Conservation (phyloP, 148 eudicot species). For the Polygonum aviculare region DNA sequence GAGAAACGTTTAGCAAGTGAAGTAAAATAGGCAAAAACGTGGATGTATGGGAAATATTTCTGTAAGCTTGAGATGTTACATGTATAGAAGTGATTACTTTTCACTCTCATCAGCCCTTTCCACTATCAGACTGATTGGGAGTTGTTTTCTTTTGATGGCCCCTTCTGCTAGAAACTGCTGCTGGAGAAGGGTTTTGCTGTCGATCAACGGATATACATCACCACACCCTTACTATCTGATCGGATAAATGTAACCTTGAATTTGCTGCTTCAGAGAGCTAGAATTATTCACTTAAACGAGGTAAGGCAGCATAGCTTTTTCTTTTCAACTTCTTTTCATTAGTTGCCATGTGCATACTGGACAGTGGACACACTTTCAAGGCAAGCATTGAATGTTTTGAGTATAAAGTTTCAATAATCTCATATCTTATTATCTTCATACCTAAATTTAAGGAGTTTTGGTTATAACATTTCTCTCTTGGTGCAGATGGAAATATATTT, state of each 20-base stretch:
- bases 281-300: conserved; percentile 61
- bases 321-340: background rate
- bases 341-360: background rate
- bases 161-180: conserved; percentile 37
- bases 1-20: background rate
- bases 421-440: background rate
- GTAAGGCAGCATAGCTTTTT: conserved; percentile 22
- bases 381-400: background rate
- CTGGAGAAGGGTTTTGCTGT: conserved; percentile 36
- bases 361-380: background rate
- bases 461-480: conserved; percentile 13
- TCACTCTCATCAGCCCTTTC: background rate
- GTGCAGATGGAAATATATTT: conserved; percentile 80
- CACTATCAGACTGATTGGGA: background rate
- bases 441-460: background rate
- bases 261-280: conserved; percentile 47
- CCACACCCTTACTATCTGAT: conserved; percentile 20
- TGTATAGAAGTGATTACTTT: background rate
- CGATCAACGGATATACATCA: conserved; percentile 24
- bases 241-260: conserved; percentile 30
- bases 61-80: background rate
- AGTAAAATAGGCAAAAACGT: background rate
- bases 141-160: background rate
- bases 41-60: background rate
- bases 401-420: too few species aligned